Evolutionary conservation across 2,329 filamentous ascomycete species (phyloP).

Genomic region (Coleophoma crateriformis): DNA sequence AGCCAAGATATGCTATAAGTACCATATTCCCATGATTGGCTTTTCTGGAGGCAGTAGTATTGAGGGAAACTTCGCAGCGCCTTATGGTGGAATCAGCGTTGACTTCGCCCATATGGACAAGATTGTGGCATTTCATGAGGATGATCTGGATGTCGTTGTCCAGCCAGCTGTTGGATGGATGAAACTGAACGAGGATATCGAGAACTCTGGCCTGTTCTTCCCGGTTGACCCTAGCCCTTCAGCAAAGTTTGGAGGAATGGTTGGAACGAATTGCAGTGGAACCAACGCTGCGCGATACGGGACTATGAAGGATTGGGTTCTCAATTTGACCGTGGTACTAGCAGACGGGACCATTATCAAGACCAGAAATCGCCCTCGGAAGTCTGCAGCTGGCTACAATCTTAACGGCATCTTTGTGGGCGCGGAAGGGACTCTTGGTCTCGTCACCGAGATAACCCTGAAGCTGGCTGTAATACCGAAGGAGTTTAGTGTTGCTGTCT

Average conservation of each 20-base stretch:
- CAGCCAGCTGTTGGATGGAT: conserved; percentile 88
- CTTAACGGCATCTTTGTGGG: conserved; percentile 74
- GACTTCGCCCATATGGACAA: conserved; percentile 85
- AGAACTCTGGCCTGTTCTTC: conserved; percentile 75
- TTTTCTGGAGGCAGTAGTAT: conserved; percentile 75
- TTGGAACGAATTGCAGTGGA: conserved; percentile 70
- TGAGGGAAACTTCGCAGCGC: conserved; percentile 84
- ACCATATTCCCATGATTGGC: conserved; percentile 72
- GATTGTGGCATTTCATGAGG: conserved; percentile 71
- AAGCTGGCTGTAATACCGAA: conserved; percentile 73
- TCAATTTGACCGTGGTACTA: conserved; percentile 75
- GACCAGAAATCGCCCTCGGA: conserved; percentile 67
- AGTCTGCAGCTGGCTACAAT: conserved; percentile 79
- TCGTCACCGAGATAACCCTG: conserved; percentile 79
- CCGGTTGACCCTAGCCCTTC: conserved; percentile 71
- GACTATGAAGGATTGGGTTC: conserved; percentile 84
- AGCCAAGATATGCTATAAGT: conserved; percentile 65
- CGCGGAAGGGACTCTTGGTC: conserved; percentile 72
- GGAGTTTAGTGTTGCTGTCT: conserved; percentile 69
- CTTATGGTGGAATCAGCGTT: conserved; percentile 78
- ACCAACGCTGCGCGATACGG: conserved; percentile 78
- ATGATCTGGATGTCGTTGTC: conserved; percentile 88
- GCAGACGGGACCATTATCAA: conserved; percentile 76
- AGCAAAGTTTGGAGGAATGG: conserved; percentile 77
- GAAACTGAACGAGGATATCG: conserved; percentile 67